Conservation (phyloP, 352 stramenopile species). For the Pythium coloratum region DNA sequence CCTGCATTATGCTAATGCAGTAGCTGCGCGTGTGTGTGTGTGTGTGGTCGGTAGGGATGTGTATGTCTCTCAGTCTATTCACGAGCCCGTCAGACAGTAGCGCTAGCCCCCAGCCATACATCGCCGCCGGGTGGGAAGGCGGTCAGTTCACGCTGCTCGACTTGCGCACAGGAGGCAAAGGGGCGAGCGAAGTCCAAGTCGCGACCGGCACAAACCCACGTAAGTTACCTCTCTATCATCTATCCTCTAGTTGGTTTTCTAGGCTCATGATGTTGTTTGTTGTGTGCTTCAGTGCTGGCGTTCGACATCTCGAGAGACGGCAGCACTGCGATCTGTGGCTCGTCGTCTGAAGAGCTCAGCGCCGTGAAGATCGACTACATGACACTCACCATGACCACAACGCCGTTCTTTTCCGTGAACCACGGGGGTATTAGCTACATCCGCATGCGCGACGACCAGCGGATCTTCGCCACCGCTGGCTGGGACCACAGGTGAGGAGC, state of each 20-base stretch:
- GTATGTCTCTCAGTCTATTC: slow-evolving; percentile 49
- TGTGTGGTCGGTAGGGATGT: slow-evolving; percentile 31
- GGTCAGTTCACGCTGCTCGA: slow-evolving; percentile 70
- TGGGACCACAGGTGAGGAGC: slow-evolving; percentile 63
- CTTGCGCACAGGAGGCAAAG: slow-evolving; percentile 48
- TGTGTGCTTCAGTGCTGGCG: slow-evolving; percentile 49
- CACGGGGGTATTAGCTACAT: slow-evolving; percentile 69
- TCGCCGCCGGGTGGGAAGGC: slow-evolving; percentile 70
- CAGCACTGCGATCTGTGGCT: slow-evolving; percentile 56
- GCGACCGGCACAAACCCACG: slow-evolving; percentile 45
- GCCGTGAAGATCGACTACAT: slow-evolving; percentile 43
- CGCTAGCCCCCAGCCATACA: slow-evolving; percentile 31
- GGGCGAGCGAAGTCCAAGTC: slow-evolving; percentile 51
- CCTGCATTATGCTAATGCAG: not conserved
- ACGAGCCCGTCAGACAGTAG: slow-evolving; percentile 13
- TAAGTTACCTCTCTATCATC: slow-evolving; percentile 28
- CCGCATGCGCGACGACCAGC: slow-evolving; percentile 64
- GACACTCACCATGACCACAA: slow-evolving; percentile 35
- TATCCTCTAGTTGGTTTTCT: not conserved
- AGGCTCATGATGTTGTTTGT: not conserved
- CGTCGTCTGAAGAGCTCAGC: slow-evolving; percentile 56
- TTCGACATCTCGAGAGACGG: slow-evolving; percentile 67
- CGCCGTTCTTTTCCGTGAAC: slow-evolving; percentile 56
- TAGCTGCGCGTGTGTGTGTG: too few species aligned
- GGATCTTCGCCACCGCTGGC: slow-evolving; percentile 76